Evolutionary conservation across 148 eudicot species (phyloP).

Genomic region (Beta vulgaris): DNA sequence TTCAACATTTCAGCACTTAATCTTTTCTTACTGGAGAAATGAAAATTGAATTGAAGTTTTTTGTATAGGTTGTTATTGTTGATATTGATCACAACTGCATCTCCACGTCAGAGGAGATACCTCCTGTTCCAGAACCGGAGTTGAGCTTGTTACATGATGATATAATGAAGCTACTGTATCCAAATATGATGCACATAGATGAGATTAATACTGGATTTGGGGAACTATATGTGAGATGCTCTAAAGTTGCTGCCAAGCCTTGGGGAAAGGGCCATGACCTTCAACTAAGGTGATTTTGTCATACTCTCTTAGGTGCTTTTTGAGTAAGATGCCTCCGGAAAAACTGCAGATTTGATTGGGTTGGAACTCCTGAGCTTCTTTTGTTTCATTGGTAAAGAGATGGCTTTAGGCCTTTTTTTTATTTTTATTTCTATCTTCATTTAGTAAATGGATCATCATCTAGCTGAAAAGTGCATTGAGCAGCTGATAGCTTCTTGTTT

Average conservation of each 20-base stretch:
- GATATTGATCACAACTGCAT: constrained; percentile 32
- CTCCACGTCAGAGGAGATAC: constrained; percentile 27
- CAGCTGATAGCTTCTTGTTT: too few relatives aligned
- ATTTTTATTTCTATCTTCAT: too few relatives aligned
- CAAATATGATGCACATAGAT: constrained; percentile 24
- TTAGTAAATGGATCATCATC: too few relatives aligned
- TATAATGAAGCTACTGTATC: constrained; percentile 26
- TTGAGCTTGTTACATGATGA: constrained; percentile 18
- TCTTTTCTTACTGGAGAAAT: not conserved
- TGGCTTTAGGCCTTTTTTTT: too few relatives aligned
- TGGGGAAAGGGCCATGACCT: constrained; percentile 34
- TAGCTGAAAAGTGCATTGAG: too few relatives aligned
- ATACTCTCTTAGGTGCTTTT: not conserved
- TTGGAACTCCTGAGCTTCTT: not conserved
- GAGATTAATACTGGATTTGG: constrained; percentile 19
- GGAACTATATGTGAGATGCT: constrained; percentile 13
- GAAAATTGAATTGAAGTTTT: not conserved
- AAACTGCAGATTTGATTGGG: not conserved
- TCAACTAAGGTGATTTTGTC: constrained; percentile 25
- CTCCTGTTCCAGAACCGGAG: constrained; percentile 31
- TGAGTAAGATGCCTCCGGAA: not conserved
- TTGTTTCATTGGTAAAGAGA: too few relatives aligned
- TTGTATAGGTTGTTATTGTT: constrained; percentile 24
- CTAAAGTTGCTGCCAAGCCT: constrained; percentile 22
- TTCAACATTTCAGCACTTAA: not conserved